Base-by-base conservation (phyloP, 306 rosid species). In the Amphicarpaea edgeworthii region DNA sequence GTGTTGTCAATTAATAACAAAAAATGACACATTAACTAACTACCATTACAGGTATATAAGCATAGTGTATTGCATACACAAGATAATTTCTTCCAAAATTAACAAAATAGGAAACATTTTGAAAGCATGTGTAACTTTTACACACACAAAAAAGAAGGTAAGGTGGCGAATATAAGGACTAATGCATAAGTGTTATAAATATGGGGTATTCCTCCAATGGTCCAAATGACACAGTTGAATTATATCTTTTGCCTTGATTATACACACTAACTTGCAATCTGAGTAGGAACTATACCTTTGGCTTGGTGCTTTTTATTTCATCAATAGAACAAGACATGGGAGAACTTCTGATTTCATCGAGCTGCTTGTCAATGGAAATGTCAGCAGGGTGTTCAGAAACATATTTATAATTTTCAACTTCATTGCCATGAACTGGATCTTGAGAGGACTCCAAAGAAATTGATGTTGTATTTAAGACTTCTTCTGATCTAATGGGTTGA, bases 211-310 rank as follows among this genome's bases (percentile, higher is more conserved):
- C 6, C 11, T 71, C 41, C 61, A 72, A 24, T 38, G 34, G 14
- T 46, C 28, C 30, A 42, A 60, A 63, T 66, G 42, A 68, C 24
- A 42, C 5, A 64, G 8, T 24, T 19, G 63, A 12, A 73, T 59
- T 66, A 54, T 55, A 66, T 43, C 2, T 12, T 47, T 61, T 40
- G 37, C 42, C 61, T 32, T 57, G 51, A 46, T 46, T 54, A 34
- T 30, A 60, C 55, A 77, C 47, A 62, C 21, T 30, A 53, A 63
- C 54, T 21, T 28, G 28, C 51, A 40, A 73, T 8, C 34, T 42
- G 14, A 73, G 68, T 24, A 68, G 49, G 68, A 74, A 81, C 11
- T 70, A 79, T 85, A 93, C 98, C 90, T 58, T 79, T 47, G 61
- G 42, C 30, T 72, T 70, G 11, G 72, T 26, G 71, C 46, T 54